Conservation (phyloP, 1,284 basidiomycete species). For the Mrakiaceae sp. region DNA sequence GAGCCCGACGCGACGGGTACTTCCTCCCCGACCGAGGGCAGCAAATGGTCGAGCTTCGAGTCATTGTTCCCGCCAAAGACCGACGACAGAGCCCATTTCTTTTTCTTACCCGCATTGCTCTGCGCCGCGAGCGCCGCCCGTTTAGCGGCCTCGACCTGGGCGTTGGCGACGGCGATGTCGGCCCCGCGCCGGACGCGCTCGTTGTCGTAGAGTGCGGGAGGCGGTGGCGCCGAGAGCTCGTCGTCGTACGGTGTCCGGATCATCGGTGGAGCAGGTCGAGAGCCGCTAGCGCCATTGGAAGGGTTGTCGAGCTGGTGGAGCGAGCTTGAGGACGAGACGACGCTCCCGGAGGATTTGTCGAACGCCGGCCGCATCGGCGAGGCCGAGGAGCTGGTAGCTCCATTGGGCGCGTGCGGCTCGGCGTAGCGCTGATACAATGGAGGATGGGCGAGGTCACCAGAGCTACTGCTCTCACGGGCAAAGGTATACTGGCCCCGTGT, state of each 20-base stretch:
- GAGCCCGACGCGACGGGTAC: conserved; percentile 40
- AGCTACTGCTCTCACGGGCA: no score
- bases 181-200: conserved; percentile 2
- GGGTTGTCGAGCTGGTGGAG: conserved; percentile 2
- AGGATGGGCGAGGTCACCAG: no score
- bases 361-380: background rate
- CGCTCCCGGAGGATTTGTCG: background rate
- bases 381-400: no score
- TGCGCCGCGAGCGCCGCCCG: conserved; percentile 19
- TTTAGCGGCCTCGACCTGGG: conserved; percentile 11
- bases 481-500: no score
- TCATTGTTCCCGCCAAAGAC: conserved; percentile 63
- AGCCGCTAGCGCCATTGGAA: background rate
- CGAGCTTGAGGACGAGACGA: background rate
- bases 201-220: background rate
- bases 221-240: conserved; percentile 14
- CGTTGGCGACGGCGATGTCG: conserved; percentile 11
- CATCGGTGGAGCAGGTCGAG: conserved; percentile 1
- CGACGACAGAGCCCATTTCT: conserved; percentile 35
- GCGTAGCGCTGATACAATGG: background rate
- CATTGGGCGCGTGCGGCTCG: background rate
- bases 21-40: conserved; percentile 61
- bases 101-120: conserved; percentile 29
- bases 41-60: conserved; percentile 38
- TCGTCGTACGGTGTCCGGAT: conserved; percentile 12